These are phyloP conservation scores for Lepidium sativum DNA, from an alignment of 345 rosid genomes.

Conservation along the genomic window DNA sequence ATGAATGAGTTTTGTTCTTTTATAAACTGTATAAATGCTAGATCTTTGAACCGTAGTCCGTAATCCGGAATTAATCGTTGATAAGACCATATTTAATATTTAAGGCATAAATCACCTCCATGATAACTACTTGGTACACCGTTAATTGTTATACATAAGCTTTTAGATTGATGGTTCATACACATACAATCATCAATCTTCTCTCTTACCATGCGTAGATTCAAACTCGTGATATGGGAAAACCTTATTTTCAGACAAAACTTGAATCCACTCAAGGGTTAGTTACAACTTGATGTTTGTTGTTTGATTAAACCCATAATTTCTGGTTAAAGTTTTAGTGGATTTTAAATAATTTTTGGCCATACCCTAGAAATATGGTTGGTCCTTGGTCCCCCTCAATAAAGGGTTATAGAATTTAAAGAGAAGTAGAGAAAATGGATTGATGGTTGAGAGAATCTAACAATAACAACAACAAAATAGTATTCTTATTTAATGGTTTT, in stretches of 20 bases:
- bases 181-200: too few species aligned
- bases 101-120: too few species aligned
- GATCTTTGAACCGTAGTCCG: too few species aligned
- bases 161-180: neutral
- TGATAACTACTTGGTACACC: too few species aligned
- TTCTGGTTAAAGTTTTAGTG: slow-evolving; percentile 8
- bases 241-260: neutral
- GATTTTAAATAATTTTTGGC: slow-evolving; percentile 16
- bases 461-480: slow-evolving; percentile 24
- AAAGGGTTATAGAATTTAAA: slow-evolving; percentile 26
- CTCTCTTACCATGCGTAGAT: neutral
- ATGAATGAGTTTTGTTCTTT: too few species aligned
- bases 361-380: slow-evolving; percentile 28
- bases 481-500: slow-evolving; percentile 29
- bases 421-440: slow-evolving; percentile 18
- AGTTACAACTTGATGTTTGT: neutral
- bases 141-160: neutral
- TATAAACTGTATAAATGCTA: too few species aligned
- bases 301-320: slow-evolving; percentile 16
- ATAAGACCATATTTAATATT: too few species aligned
- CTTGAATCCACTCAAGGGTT: neutral
- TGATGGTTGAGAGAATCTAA: slow-evolving; percentile 29
- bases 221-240: neutral
- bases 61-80: too few species aligned
- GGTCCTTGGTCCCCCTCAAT: slow-evolving; percentile 30